Base-by-base conservation (phyloP, 2,329 filamentous ascomycete species). In the Penicillium sp. region DNA sequence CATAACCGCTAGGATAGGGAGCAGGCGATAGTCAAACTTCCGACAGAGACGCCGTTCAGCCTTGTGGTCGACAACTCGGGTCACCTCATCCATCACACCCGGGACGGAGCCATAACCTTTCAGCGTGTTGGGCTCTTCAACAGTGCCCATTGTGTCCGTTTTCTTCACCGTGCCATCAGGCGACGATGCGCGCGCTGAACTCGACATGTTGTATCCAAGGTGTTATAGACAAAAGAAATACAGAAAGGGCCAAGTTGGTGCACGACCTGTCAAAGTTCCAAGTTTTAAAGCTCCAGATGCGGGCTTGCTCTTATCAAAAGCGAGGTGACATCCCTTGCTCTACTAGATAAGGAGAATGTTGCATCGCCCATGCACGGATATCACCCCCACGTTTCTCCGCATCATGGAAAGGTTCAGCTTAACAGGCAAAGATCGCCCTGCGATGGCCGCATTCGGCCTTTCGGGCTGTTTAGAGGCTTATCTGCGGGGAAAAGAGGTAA, bases 1-100 rank as follows among this genome's bases (percentile, higher is more conserved):
- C 83, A 86, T 86, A 21, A 85, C 61, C 1, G 84, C 81, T 12
- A 86, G 71, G 27, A 85, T 77, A 1, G 84, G 84, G n/a, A 86
- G 71, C 47, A 86, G 56, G 8, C 74, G 70, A 53, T 75, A 53
- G 54, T 77, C 75, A 62, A 86, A 82, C 61, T 84, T 84, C 68
- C 80, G 79, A 52, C 82, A 81, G 15, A 86, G 72, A 25, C 72
- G 72, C 37, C 78, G 68, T 62, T 82, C 81, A 7, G 79, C 79
- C 46, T 75, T 73, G 38, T 77, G 74, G 60, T 81, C 79, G 33
- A 80, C 62, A 6, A 75, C 70, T 19, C 65, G 66, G 12, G 70
- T 70, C 45, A 71, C 65, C 58, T 73, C 71, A 8, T 67, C 66
- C 2, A 69, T 52, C 2, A 65, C 50, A 4, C 65, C 67, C 0